These are phyloP conservation scores for Trametes cubensis DNA, from an alignment of 768 basidiomycete genomes.

Conservation along the genomic window DNA sequence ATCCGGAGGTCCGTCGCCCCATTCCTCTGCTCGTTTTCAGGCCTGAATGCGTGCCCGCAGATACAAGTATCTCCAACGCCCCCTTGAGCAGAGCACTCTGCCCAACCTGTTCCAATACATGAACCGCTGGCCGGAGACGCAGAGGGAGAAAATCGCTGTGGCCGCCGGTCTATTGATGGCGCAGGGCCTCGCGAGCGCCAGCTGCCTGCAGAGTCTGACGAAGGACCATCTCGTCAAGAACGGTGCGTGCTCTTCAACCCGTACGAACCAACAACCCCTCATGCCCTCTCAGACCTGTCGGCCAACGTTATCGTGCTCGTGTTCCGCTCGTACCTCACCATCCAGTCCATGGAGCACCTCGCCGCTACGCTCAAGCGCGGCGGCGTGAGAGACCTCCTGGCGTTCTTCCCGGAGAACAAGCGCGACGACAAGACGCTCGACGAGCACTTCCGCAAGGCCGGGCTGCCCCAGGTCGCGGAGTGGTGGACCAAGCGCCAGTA, in stretches of 20 bases:
- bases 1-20: conserved; percentile 72
- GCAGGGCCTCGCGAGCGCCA: conserved; percentile 78
- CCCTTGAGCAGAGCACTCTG: conserved; percentile 84
- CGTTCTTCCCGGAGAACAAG: conserved; percentile 87
- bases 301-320: conserved; percentile 74
- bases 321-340: conserved; percentile 78
- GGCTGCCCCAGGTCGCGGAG: conserved; percentile 79
- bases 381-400: conserved; percentile 80
- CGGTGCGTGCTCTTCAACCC: conserved; percentile 47
- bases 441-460: conserved; percentile 83
- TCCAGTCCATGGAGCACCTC: conserved; percentile 90
- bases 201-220: conserved; percentile 78
- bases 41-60: conserved; percentile 43
- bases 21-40: background rate
- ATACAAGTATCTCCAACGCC: conserved; percentile 99
- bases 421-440: conserved; percentile 75
- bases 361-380: conserved; percentile 79
- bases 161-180: conserved; percentile 82
- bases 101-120: conserved; percentile 87
- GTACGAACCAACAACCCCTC: conserved; percentile 8
- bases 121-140: conserved; percentile 76
- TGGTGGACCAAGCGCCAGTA: conserved; percentile 95
- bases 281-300: conserved; percentile 62
- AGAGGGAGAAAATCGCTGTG: conserved; percentile 82
- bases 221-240: conserved; percentile 98